phyloP scores from a whole-genome alignment of 352 stramenopile genomes.

The Paralagenidium karlingii region DNA sequence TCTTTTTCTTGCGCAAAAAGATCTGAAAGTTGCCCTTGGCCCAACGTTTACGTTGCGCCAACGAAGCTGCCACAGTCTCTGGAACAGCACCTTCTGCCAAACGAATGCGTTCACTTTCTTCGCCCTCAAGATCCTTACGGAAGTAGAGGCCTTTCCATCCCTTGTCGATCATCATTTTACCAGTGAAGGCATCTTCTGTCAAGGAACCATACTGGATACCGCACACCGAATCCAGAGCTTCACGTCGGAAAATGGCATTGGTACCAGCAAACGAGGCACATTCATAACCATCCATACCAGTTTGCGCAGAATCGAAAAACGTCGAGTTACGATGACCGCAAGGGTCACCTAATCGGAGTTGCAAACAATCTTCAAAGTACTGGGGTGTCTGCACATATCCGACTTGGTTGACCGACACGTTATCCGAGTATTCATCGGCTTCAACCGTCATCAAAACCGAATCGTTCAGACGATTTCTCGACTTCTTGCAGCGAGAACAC shows the following conservation, averaged over 20 bases:
- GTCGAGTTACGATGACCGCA: conserved; percentile 58
- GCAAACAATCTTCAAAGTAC: conserved; percentile 59
- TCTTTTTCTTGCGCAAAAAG: conserved; percentile 50
- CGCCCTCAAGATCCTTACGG: conserved; percentile 60
- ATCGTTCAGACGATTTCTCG: conserved; percentile 4
- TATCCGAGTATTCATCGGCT: conserved; percentile 52
- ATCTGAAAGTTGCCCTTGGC: conserved; percentile 75
- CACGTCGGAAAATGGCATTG: conserved; percentile 63
- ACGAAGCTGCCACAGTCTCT: conserved; percentile 40
- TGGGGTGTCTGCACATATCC: conserved; percentile 63
- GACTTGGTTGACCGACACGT: conserved; percentile 57
- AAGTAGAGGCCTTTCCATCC: conserved; percentile 69
- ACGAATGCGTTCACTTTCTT: conserved; percentile 52
- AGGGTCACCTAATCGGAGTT: conserved; percentile 44
- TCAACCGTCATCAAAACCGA: conserved; percentile 37
- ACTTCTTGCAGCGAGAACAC: conserved; percentile 44
- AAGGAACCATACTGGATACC: conserved; percentile 65
- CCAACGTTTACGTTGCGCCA: conserved; percentile 62
- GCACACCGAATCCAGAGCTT: conserved; percentile 55
- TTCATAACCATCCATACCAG: conserved; percentile 62
- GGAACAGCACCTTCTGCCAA: conserved; percentile 48
- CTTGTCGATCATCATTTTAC: conserved; percentile 75
- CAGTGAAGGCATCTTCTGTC: conserved; percentile 65
- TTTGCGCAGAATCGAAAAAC: conserved; percentile 59
- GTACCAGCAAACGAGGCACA: conserved; percentile 61